Base-by-base conservation (phyloP, 345 rosid genomes). In the Arabidopsis arenosa region DNA sequence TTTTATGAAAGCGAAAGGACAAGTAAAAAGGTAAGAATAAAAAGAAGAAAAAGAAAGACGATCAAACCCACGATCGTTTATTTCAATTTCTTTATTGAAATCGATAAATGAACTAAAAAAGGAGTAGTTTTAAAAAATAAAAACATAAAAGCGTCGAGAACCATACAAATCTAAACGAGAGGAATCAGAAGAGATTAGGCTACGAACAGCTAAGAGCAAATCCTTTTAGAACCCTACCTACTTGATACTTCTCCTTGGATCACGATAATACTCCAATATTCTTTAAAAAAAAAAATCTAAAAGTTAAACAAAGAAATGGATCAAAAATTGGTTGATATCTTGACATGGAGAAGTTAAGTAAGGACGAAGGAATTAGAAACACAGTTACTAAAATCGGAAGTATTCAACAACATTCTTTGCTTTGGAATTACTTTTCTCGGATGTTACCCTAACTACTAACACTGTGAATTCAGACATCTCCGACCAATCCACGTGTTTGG, bases 31-130 rank as follows among this genome's bases (percentile, higher is more conserved):
- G 48, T 63, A 54, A 28, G 49, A 51, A 68, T 9, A 12, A 23
- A 49, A 59, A 45, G 61, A 70, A 62, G 69, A 62, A 62, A 72
- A 61, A 62, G 59, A 26, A 75, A 76, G 70, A 62, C 75, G 52
- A 69, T 32, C 66, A 75, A 28, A 54, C 53, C 75, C 80, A 69
- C 80, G 75, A 76, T 70, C 70, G 59, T 76, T 69, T 54, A 4
- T 53, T 76, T 60, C 41, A 13, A 12, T 60, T 15, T 32, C 53
- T 76, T 76, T 35, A 69, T 45, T 35, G 18, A 40, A 21, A 76
- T 3, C 12, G 15, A 52, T 52, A 57, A 47, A 26, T 3, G 30
- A 51, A 30, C 8, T 48, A 28, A 28, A 58, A 49, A 43, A 62
- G 23, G 5, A 30, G n/a, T 54, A 39, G 40, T 32, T 43, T 17